These are phyloP conservation scores for Metarhizium album DNA, from an alignment of 2,329 filamentous ascomycete genomes.

Conservation along the genomic window DNA sequence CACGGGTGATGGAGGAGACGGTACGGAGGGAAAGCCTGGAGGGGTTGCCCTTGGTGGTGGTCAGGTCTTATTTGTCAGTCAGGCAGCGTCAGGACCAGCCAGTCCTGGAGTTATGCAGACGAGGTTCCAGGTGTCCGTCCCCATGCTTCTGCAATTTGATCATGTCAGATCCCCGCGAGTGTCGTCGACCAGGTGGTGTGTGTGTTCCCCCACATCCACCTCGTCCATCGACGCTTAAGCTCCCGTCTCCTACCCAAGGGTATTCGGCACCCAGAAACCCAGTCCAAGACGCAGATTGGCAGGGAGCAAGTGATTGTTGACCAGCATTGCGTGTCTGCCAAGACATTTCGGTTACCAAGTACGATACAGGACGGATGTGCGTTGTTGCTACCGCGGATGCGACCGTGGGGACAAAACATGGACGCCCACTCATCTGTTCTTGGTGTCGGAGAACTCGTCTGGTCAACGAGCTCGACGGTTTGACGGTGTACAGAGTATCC, in stretches of 20 bases:
- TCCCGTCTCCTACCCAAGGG: conserved; percentile 4
- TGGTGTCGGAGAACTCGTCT: conserved; percentile 1
- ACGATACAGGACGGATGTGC: conserved; percentile 4
- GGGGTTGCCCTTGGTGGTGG: conserved; percentile 20
- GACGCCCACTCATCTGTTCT: background rate
- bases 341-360: background rate
- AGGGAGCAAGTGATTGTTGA: background rate
- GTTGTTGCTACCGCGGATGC: conserved; percentile 12
- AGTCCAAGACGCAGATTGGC: conserved; percentile 5
- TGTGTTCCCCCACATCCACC: conserved; percentile 2
- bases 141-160: conserved; percentile 1
- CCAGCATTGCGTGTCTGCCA: conserved; percentile 1
- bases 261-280: conserved; percentile 1
- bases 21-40: conserved; percentile 9
- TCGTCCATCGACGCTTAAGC: background rate
- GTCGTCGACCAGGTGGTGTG: background rate
- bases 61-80: conserved; percentile 19
- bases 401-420: conserved; percentile 3
- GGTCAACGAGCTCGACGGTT: too few relatives aligned
- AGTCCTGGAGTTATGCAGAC: background rate
- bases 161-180: conserved; percentile 3
- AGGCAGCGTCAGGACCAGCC: conserved; percentile 6
- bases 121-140: background rate
- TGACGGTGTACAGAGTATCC: too few relatives aligned
- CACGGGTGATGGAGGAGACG: conserved; percentile 12